Evolutionary conservation across 305 asterid genomes (phyloP).

Genomic region (Andrographis paniculata): DNA sequence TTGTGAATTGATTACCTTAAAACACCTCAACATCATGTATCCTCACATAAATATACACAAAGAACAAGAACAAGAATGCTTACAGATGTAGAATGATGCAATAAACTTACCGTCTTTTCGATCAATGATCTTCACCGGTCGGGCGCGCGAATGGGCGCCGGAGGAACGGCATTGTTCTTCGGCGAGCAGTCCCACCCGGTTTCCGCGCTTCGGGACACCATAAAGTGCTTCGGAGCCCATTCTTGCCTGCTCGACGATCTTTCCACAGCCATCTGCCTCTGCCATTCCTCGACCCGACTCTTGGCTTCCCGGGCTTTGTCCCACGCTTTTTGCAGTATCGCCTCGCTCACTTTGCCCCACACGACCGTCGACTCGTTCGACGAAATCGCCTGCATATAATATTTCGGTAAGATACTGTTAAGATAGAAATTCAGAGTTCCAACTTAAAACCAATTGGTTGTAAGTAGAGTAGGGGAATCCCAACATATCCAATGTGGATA

Average conservation of each 20-base stretch:
- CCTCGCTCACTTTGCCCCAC: slow-evolving; percentile 62
- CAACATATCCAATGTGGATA: too few species aligned
- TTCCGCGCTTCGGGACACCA: slow-evolving; percentile 33
- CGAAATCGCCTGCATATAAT: slow-evolving; percentile 39
- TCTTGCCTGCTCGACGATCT: slow-evolving; percentile 31
- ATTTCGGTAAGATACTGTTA: too few species aligned
- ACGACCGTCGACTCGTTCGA: slow-evolving; percentile 58
- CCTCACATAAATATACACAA: too few species aligned
- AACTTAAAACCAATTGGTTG: too few species aligned
- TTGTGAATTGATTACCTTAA: too few species aligned
- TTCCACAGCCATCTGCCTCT: slow-evolving; percentile 49
- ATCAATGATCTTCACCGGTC: too few species aligned
- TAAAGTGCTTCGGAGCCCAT: slow-evolving; percentile 61
- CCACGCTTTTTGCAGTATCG: slow-evolving; percentile 56
- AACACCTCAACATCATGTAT: too few species aligned
- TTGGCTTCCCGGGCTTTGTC: slow-evolving; percentile 60
- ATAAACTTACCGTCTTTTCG: too few species aligned
- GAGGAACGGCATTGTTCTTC: slow-evolving; percentile 31
- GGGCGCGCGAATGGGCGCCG: slow-evolving; percentile 61
- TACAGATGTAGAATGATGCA: too few species aligned
- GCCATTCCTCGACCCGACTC: slow-evolving; percentile 50
- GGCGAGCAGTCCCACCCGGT: slow-evolving; percentile 76
- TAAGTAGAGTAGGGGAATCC: too few species aligned
- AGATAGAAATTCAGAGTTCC: too few species aligned
- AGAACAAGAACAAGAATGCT: too few species aligned